These are phyloP conservation scores for Zasmidium cellare DNA, from an alignment of 2,329 filamentous ascomycete species.

Conservation along the genomic window DNA sequence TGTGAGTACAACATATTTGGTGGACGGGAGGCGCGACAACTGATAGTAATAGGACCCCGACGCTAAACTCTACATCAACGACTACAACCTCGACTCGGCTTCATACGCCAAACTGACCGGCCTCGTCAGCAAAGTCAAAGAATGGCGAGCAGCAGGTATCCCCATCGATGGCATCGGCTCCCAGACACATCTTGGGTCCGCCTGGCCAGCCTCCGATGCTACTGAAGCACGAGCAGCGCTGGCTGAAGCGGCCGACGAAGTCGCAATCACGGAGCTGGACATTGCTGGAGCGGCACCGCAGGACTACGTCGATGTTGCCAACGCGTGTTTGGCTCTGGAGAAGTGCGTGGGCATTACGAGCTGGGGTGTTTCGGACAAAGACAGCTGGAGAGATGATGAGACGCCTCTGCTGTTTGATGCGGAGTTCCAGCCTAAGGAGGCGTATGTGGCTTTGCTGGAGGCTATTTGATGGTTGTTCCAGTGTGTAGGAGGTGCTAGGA, in stretches of 20 bases:
- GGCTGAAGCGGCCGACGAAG: conserved; percentile 53
- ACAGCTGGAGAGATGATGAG: conserved; percentile 42
- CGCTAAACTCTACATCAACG: conserved; percentile 75
- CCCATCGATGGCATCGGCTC: conserved; percentile 67
- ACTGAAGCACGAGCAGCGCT: conserved; percentile 54
- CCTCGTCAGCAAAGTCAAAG: conserved; percentile 58
- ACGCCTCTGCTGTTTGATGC: conserved; percentile 46
- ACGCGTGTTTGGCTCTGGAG: conserved; percentile 58
- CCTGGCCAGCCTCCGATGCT: conserved; percentile 41
- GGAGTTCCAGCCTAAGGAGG: conserved; percentile 44
- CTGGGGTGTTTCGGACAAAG: conserved; percentile 48
- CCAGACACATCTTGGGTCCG: conserved; percentile 54
- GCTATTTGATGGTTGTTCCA: too few relatives aligned
- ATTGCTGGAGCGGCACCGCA: conserved; percentile 57
- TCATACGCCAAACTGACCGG: conserved; percentile 58
- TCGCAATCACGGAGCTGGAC: conserved; percentile 68
- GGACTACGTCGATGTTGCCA: conserved; percentile 58
- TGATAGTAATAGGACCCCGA: conserved; percentile 52
- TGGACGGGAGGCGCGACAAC: not conserved
- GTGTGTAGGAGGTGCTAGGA: not conserved
- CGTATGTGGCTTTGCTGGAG: conserved; percentile 35
- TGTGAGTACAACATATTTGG: not conserved
- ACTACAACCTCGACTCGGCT: conserved; percentile 63
- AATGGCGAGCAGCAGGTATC: conserved; percentile 62
- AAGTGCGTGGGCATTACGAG: conserved; percentile 65